A percentile compares a stretch with the other conserved stretches of the same genome.
Conservation (phyloP, 1,139 yeast species). For the Yamadazyma atlantica region DNA sequence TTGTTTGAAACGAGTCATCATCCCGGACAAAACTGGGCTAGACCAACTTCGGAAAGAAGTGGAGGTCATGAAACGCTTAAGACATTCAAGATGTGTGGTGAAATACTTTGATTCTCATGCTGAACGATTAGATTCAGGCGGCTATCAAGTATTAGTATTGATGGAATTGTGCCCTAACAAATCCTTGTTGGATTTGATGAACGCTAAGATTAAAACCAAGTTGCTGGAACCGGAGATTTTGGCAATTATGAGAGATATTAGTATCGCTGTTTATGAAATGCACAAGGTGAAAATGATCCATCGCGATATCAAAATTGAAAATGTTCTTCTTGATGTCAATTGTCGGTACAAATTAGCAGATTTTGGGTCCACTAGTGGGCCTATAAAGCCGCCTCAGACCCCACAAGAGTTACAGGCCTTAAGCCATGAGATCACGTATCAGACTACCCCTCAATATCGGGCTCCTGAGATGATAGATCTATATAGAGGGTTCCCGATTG, state of each 20-base stretch:
- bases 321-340: conserved; percentile 74
- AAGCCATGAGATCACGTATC: conserved; percentile 81
- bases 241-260: conserved; percentile 64
- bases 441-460: conserved; percentile 97
- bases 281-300: conserved; percentile 64
- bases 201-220: conserved; percentile 63
- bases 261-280: conserved; percentile 71
- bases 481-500: conserved; percentile 79
- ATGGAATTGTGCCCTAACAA: conserved; percentile 80
- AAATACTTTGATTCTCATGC: conserved; percentile 78
- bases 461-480: conserved; percentile 97
- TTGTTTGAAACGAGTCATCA: conserved; percentile 74
- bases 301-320: conserved; percentile 91
- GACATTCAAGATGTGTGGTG: conserved; percentile 58
- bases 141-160: conserved; percentile 71
- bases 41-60: conserved; percentile 70
- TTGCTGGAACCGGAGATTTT: conserved; percentile 61
- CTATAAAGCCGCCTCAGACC: conserved; percentile 63
- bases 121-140: conserved; percentile 51
- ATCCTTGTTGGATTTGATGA: conserved; percentile 74
- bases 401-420: conserved; percentile 65
- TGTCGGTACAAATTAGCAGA: conserved; percentile 85
- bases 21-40: conserved; percentile 67
- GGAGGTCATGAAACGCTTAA: conserved; percentile 72
- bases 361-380: conserved; percentile 80